Percentiles rank a stretch among this genome's conserved stretches.
phyloP scores from a whole-genome alignment of 176 grass and related monocot species.

The Ananas comosus region DNA sequence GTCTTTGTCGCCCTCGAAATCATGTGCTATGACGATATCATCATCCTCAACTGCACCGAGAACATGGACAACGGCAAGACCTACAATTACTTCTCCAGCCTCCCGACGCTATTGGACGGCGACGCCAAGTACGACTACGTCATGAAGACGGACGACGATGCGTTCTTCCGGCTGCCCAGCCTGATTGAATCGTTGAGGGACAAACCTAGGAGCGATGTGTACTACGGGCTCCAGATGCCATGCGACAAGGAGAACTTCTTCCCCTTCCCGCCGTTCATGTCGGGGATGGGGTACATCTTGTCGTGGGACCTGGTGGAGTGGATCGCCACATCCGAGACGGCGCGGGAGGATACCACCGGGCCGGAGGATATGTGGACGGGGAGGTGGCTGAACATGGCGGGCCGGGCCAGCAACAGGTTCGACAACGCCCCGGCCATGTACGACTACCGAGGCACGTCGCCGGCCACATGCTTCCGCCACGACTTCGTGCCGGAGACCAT shows the following conservation, averaged over 20 bases:
- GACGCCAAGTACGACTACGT: background rate
- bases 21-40: background rate
- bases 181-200: background rate
- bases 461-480: slow-evolving; percentile 5
- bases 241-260: background rate
- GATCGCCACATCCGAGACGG: background rate
- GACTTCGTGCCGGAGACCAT: slow-evolving; percentile 19
- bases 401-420: background rate
- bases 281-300: slow-evolving; percentile 1
- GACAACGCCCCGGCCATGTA: background rate
- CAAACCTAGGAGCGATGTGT: background rate
- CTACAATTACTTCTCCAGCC: slow-evolving; percentile 3
- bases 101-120: background rate
- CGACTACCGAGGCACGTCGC: background rate
- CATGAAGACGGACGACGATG: background rate
- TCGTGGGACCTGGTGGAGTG: slow-evolving; percentile 3
- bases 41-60: background rate
- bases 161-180: slow-evolving; percentile 1
- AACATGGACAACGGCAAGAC: slow-evolving; percentile 4
- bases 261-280: background rate
- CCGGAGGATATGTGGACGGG: background rate
- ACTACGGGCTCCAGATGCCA: background rate
- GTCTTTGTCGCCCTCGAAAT: background rate
- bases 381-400: background rate
- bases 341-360: background rate